These are phyloP conservation scores for Neurospora sublineolata DNA, from an alignment of 495 filamentous ascomycete species.

Conservation along the genomic window DNA sequence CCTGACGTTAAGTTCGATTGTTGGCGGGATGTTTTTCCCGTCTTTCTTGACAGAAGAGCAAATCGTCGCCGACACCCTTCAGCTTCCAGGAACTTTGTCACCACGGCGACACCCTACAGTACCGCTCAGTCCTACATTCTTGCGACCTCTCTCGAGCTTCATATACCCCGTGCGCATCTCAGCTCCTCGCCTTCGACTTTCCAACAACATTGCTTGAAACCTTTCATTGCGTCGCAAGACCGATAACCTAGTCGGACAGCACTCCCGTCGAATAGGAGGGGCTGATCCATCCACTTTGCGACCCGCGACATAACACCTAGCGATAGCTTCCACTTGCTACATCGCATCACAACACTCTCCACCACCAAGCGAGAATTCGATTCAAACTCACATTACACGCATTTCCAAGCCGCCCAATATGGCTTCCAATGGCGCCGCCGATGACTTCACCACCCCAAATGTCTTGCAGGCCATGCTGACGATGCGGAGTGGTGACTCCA, in stretches of 20 bases:
- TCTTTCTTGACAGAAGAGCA: conserved; percentile 5
- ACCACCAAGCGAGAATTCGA: not conserved
- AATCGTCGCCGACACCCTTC: conserved; percentile 6
- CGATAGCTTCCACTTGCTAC: not conserved
- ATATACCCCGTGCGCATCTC: not conserved
- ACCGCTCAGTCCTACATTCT: not conserved
- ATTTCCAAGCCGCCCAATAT: conserved; percentile 32
- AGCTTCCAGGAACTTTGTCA: not conserved
- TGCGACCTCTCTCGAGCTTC: conserved; percentile 4
- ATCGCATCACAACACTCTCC: conserved; percentile 1
- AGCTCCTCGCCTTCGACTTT: not conserved
- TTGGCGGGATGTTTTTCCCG: not conserved
- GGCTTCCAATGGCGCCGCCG: conserved; percentile 55
- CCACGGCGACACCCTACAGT: not conserved
- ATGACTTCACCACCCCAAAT: conserved; percentile 57
- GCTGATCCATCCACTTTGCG: conserved; percentile 5
- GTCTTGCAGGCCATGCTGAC: conserved; percentile 80
- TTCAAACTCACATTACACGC: not conserved
- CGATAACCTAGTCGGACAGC: not conserved
- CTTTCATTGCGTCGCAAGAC: not conserved
- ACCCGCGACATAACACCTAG: not conserved
- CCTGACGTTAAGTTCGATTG: conserved; percentile 15
- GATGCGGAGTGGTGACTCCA: conserved; percentile 75
- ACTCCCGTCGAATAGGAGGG: conserved; percentile 6
- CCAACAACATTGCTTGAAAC: not conserved